Evolutionary conservation across 352 stramenopile genomes (phyloP), one percentile per base, ranked within the genome.

Genomic region (Labyrinthula sp.): DNA sequence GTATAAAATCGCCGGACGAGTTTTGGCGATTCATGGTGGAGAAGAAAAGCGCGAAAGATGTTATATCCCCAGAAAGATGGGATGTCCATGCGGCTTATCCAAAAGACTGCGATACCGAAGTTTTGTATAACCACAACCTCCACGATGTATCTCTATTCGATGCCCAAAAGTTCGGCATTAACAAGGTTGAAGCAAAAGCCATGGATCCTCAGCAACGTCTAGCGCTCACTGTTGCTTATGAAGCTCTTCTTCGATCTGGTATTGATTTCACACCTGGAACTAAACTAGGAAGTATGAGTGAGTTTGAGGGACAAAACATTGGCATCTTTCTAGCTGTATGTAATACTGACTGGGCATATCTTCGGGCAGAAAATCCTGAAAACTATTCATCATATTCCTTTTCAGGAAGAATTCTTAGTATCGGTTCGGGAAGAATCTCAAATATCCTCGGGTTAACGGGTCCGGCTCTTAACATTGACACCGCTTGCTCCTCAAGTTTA

Each of bases 141-240:
- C 15, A 28, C 12, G 29, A 35, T 15, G 43, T 58, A 2, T n/a
- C 28, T 17, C 2, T 12, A 7, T 58, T 58, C 31, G 49, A 58
- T 28, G 35, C 38, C 4, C 9, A 15, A 12, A 46, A 55, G 14
- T 58, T 54, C 21, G 40, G 40, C 9, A 37, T 58, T 12, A 34
- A 30, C 6, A 6, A 10, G 6, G 8, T 14, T 8, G 49, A 58
- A 38, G 49, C 34, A 2, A 6, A 10, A 1, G 15, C 31, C 23
- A 58, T 58, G 49, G 49, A 58, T 22, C 49, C 49, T 2, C 49
- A 58, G 49, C 49, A 58, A 10, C 40, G 49, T 1, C 29, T 55
- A 2, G 3, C 46, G 3, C 24, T 58, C 6, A 45, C 54, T 22
- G 36, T 45, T 5, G 40, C 49, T 1, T 58, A 45, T 23, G 27